Base-by-base conservation (phyloP, 2,329 filamentous ascomycete genomes). In the Aspergillus texensis region DNA sequence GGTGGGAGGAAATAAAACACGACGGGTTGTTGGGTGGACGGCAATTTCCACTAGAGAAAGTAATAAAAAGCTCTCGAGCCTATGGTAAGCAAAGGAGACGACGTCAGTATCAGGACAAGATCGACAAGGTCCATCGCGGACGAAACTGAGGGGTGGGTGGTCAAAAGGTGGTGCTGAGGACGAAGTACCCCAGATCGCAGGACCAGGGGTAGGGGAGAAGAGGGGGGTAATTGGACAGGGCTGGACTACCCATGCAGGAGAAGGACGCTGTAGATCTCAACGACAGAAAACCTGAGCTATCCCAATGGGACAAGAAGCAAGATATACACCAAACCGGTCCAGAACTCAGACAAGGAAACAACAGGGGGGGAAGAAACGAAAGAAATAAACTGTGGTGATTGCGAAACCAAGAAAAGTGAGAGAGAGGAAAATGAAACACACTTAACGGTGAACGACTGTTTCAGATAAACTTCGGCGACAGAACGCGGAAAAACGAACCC, bases 391-490 rank as follows among this genome's bases (percentile, higher is more conserved):
- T 21, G 56, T 30, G 54, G 36, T 39, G 26, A 21, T 21, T 45
- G 45, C 41, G 56, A 58, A 61, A 59, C 41, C 21, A n/a, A 55
- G 41, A 36, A 36, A 28, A 43, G 58, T 16, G 53, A 34, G 41
- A 21, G 32, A 57, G 26, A 36, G 48, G 16, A 48, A 60, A 39
- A 52, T 54, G 57, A 55, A 55, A 61, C 39, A 48, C 52, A 55
- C 48, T 46, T 41, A 48, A 58, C 56, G 43, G 56, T 60, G 58
- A 52, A 28, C 32, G 41, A 43, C 6, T 61, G 62, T 53, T 63
- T 63, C 58, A 63, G 58, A 57, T 57, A 57, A 56, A 62, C 60
- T 62, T 55, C 52, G 45, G 30, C 54, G 43, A 46, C 36, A 46
- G 56, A 43, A 39, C 26, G 41, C 59, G 41, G 59, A 46, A 57